These are phyloP conservation scores for Jimgerdemannia lactiflua DNA, from an alignment of 192 early-diverging fungal genomes.

Conservation along the genomic window DNA sequence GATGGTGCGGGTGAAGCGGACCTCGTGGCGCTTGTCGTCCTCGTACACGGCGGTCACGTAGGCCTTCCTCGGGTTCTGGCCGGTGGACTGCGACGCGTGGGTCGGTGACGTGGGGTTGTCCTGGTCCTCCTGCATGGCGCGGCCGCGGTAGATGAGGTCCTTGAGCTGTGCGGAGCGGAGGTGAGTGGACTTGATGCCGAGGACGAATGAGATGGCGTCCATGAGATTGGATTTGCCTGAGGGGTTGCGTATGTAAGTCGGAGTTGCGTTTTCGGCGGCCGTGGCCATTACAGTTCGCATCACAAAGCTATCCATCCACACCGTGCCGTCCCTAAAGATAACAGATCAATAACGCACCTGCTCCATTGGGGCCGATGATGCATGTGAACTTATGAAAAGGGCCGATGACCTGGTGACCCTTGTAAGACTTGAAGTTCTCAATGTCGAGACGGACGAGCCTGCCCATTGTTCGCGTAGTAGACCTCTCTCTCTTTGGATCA, in stretches of 20 bases:
- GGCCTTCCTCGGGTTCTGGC: conserved; percentile 47
- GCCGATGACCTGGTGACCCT: conserved; percentile 90
- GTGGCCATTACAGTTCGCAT: not conserved
- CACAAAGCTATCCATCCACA: not conserved
- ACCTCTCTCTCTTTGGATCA: not conserved
- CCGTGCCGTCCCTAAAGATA: not conserved
- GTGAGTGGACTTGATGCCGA: conserved; percentile 91
- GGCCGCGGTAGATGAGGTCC: conserved; percentile 88
- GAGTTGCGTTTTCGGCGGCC: not conserved
- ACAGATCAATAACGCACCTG: conserved; percentile 51
- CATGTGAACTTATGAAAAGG: conserved; percentile 94
- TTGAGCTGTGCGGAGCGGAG: conserved; percentile 85
- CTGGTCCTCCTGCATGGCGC: conserved; percentile 47
- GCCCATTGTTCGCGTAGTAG: conserved; percentile 47
- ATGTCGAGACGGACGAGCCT: conserved; percentile 87
- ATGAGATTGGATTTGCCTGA: conserved; percentile 97
- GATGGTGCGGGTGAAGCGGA: conserved; percentile 74
- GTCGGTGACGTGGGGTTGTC: conserved; percentile 42
- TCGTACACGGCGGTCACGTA: conserved; percentile 87
- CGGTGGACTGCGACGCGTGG: conserved; percentile 1
- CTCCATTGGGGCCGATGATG: conserved; percentile 97
- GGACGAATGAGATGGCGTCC: conserved; percentile 99
- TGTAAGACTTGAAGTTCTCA: conserved; percentile 99
- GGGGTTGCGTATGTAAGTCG: not conserved
- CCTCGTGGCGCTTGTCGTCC: conserved; percentile 53